phyloP scores from a whole-genome alignment of 129 eudicot genomes.

The Pulicaria dysenterica region DNA sequence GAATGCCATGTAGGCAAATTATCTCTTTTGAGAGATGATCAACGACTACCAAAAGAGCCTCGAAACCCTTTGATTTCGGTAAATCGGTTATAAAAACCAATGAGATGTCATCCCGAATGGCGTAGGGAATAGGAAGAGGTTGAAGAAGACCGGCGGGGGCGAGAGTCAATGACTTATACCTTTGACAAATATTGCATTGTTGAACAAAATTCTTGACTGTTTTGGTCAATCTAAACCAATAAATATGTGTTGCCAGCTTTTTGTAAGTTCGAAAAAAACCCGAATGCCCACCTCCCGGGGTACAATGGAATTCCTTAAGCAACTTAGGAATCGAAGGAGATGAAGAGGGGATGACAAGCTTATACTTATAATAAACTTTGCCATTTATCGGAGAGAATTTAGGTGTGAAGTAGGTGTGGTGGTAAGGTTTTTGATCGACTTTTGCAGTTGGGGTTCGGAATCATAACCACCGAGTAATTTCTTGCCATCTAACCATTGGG shows the following conservation, averaged over 20 bases:
- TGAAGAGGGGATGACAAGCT: too few relatives aligned
- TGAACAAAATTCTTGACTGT: background rate
- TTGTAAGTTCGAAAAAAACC: background rate
- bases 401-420: too few relatives aligned
- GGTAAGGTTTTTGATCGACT: too few relatives aligned
- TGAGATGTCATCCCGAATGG: background rate
- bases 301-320: background rate
- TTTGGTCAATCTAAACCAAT: background rate
- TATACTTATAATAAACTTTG: too few relatives aligned
- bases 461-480: too few relatives aligned
- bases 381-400: too few relatives aligned
- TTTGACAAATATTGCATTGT: background rate
- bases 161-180: background rate
- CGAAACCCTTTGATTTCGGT: background rate
- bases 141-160: background rate
- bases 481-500: too few relatives aligned
- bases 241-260: background rate
- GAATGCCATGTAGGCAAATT: background rate
- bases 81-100: background rate
- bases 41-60: background rate
- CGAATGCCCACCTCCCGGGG: background rate
- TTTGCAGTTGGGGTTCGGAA: too few relatives aligned
- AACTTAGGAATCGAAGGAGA: background rate
- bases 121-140: background rate
- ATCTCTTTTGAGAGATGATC: background rate